These are phyloP conservation scores for Moesziomyces sp. DNA, from an alignment of 1,284 basidiomycete genomes.

Conservation along the genomic window DNA sequence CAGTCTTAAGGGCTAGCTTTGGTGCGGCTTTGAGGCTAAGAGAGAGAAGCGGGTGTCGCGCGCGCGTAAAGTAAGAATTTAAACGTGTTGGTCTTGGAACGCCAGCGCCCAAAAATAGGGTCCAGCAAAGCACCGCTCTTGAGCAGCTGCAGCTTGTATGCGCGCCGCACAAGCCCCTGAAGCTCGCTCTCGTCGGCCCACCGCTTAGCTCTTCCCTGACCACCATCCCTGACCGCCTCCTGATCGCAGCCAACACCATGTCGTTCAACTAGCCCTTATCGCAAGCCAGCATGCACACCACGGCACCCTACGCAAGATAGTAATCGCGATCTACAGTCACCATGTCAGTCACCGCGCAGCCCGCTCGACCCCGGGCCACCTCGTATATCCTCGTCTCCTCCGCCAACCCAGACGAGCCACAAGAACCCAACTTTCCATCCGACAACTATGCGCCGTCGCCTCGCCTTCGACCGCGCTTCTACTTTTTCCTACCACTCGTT, in stretches of 20 bases:
- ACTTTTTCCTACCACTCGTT: slow-evolving; percentile 31
- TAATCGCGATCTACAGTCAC: neutral
- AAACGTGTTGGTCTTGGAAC: slow-evolving; percentile 18
- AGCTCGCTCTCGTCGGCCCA: neutral
- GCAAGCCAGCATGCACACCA: neutral
- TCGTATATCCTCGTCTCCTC: slow-evolving; percentile 48
- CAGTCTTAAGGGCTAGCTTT: neutral
- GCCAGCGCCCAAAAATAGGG: no score
- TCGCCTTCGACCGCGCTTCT: slow-evolving; percentile 20
- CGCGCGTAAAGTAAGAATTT: neutral
- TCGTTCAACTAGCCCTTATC: neutral
- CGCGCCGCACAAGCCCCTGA: neutral
- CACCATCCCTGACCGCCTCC: neutral
- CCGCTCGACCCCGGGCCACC: slow-evolving; percentile 25
- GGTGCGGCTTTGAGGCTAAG: neutral
- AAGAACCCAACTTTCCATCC: neutral
- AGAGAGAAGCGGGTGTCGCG: neutral
- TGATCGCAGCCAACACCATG: neutral
- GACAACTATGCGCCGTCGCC: neutral
- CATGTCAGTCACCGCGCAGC: slow-evolving; percentile 23
- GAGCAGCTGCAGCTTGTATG: neutral
- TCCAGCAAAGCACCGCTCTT: neutral
- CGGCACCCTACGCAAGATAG: neutral
- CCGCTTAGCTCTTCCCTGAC: neutral
- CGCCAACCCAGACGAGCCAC: slow-evolving; percentile 4